phyloP scores from a whole-genome alignment of 306 rosid genomes.

The Rubus idaeus region DNA sequence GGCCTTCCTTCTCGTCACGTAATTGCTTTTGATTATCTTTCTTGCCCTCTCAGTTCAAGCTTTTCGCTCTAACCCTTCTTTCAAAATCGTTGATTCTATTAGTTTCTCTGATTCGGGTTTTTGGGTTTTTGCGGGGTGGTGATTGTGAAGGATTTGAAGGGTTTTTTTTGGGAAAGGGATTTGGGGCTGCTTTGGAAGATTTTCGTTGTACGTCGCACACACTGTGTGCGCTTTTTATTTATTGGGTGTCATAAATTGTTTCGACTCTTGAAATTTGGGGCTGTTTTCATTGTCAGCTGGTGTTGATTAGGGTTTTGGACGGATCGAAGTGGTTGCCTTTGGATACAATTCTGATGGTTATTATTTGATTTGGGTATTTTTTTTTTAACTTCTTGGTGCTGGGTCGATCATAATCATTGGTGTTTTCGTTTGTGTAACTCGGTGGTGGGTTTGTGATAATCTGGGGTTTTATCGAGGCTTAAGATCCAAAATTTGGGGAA shows the following conservation, averaged over 20 bases:
- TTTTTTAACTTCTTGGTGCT: conserved; percentile 15
- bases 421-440: conserved; percentile 9
- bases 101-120: not conserved
- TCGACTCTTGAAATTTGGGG: conserved; percentile 20
- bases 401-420: conserved; percentile 24
- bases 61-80: conserved; percentile 14
- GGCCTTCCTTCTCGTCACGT: conserved; percentile 55
- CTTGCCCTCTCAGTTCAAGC: conserved; percentile 13
- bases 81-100: conserved; percentile 2
- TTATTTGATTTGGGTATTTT: conserved; percentile 16
- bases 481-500: conserved; percentile 19
- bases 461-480: conserved; percentile 26
- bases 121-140: conserved; percentile 6
- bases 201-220: not conserved
- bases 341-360: conserved; percentile 22
- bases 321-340: conserved; percentile 38
- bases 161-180: not conserved
- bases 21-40: conserved; percentile 35
- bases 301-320: conserved; percentile 38
- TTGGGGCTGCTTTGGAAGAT: conserved; percentile 5
- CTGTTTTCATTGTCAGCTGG: conserved; percentile 1
- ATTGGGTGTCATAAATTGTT: conserved; percentile 15
- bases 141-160: conserved; percentile 18
- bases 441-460: conserved; percentile 24
- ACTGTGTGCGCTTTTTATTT: conserved; percentile 24